Percentiles rank a stretch among this genome's conserved stretches.
These are phyloP conservation scores for Cyberlindnera samutprakarnensis DNA, from an alignment of 805 yeast species.

Conservation along the genomic window DNA sequence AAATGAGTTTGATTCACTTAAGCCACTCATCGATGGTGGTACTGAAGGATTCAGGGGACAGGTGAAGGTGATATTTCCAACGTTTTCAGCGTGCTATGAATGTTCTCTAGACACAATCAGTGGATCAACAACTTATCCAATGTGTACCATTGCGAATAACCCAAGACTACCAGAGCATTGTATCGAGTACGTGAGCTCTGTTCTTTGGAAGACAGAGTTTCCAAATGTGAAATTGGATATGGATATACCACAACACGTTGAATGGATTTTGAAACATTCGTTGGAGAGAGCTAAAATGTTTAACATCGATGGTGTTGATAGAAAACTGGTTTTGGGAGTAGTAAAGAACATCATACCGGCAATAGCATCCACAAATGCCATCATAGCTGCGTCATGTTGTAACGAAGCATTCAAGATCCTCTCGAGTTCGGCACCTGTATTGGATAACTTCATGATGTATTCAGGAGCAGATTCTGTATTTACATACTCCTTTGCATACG, in stretches of 20 bases:
- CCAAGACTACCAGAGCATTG: slow-evolving; percentile 96
- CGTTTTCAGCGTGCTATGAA: slow-evolving; percentile 84
- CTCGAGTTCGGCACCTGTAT: slow-evolving; percentile 56
- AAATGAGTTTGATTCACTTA: slow-evolving; percentile 38
- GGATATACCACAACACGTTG: slow-evolving; percentile 60
- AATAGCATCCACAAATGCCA: slow-evolving; percentile 88
- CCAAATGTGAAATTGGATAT: slow-evolving; percentile 49
- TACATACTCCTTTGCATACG: slow-evolving; percentile 62
- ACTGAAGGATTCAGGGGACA: slow-evolving; percentile 94
- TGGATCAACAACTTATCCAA: slow-evolving; percentile 60
- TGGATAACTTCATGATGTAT: slow-evolving; percentile 79
- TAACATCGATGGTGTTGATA: slow-evolving; percentile 65
- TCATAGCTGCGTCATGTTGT: slow-evolving; percentile 84
- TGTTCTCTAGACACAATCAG: slow-evolving; percentile 77
- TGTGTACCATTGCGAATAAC: slow-evolving; percentile 90
- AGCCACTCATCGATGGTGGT: slow-evolving; percentile 87
- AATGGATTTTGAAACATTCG: slow-evolving; percentile 53
- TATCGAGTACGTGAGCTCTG: slow-evolving; percentile 78
- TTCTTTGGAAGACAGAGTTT: slow-evolving; percentile 59
- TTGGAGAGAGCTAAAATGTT: slow-evolving; percentile 52
- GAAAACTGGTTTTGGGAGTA: slow-evolving; percentile 71
- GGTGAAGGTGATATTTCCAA: slow-evolving; percentile 78
- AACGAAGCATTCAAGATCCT: slow-evolving; percentile 78
- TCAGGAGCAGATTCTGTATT: slow-evolving; percentile 77
- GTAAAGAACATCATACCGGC: slow-evolving; percentile 91